These are phyloP conservation scores for Microdochium trichocladiopsis DNA, from an alignment of 2,329 filamentous ascomycete species.

Conservation along the genomic window DNA sequence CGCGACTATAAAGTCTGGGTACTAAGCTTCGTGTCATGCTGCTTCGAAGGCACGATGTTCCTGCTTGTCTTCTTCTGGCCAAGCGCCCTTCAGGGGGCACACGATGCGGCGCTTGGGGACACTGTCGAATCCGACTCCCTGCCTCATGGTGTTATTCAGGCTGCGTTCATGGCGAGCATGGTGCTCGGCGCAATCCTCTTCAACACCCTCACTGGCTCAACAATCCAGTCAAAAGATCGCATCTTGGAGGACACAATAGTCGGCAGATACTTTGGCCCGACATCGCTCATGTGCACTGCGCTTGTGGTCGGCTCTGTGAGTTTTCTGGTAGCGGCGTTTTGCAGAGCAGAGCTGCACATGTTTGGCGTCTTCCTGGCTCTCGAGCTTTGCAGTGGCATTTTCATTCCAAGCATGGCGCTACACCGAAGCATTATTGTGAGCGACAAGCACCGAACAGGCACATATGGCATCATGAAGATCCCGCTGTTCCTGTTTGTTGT, in stretches of 20 bases:
- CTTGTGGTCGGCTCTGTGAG: conserved; percentile 13
- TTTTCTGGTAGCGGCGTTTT: conserved; percentile 12
- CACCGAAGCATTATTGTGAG: conserved; percentile 19
- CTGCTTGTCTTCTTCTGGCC: conserved; percentile 25
- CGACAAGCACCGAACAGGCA: conserved; percentile 16
- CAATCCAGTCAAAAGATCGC: conserved; percentile 6
- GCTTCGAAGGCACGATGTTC: conserved; percentile 25
- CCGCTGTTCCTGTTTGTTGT: conserved; percentile 53
- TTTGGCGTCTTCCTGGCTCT: conserved; percentile 19
- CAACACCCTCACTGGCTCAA: conserved; percentile 19
- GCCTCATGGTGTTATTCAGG: conserved; percentile 46
- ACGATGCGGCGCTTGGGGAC: conserved; percentile 6
- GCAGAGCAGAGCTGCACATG: conserved; percentile 11
- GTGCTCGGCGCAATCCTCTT: conserved; percentile 52
- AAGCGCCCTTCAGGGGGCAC: conserved; percentile 19
- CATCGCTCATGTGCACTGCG: conserved; percentile 11
- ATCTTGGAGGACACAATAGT: conserved; percentile 1
- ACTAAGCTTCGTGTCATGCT: conserved; percentile 22
- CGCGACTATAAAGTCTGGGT: conserved; percentile 19
- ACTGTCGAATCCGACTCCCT: conserved; percentile 4
- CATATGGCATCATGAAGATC: conserved; percentile 29
- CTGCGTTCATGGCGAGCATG: conserved; percentile 51
- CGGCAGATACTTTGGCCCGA: neutral
- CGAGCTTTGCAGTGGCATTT: conserved; percentile 24
- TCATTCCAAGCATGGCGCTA: conserved; percentile 22